Base-by-base conservation (phyloP, 768 basidiomycete genomes). In the Megacollybia marginata region DNA sequence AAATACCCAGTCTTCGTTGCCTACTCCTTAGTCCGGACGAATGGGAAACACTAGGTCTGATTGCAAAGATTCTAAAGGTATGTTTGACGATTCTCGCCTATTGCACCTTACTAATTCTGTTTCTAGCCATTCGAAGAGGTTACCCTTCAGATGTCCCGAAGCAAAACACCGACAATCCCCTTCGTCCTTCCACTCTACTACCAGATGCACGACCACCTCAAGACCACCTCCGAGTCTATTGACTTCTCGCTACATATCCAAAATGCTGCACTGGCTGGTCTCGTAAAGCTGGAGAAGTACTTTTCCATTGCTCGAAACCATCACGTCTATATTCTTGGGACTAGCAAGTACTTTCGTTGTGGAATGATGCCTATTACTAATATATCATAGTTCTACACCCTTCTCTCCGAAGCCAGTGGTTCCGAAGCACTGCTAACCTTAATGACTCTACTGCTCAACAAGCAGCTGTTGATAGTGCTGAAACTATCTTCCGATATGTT, bases 201-300 rank as follows among this genome's bases (percentile, higher is more conserved):
- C n/a, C n/a, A n/a, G n/a, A n/a, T n/a, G n/a, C n/a, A n/a, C n/a
- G n/a, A n/a, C n/a, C n/a, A n/a, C n/a, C n/a, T n/a, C n/a, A n/a
- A n/a, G 5, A 54, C 66, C 31, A n/a, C 66, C 65, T 2, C 51
- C 65, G 48, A 68, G 64, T n/a, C n/a, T n/a, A n/a, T n/a, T n/a
- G n/a, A n/a, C n/a, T n/a, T n/a, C n/a, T n/a, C n/a, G n/a, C n/a
- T n/a, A 38, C n/a, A 44, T 52, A 9, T 43, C 47, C 13, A 42
- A 45, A 2, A 42, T 67, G 11, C 58, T 49, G 20, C 16, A 49
- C 13, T n/a, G n/a, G 65, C 63, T 1, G n/a, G n/a, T n/a, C n/a
- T n/a, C n/a, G n/a, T n/a, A n/a, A n/a, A n/a, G n/a, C n/a, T n/a
- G n/a, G n/a, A n/a, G n/a, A n/a, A n/a, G n/a, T n/a, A n/a, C n/a